Evolutionary conservation across 768 basidiomycete genomes (phyloP), one percentile per base, ranked within the genome.

Genomic region (Royoungia palumana): DNA sequence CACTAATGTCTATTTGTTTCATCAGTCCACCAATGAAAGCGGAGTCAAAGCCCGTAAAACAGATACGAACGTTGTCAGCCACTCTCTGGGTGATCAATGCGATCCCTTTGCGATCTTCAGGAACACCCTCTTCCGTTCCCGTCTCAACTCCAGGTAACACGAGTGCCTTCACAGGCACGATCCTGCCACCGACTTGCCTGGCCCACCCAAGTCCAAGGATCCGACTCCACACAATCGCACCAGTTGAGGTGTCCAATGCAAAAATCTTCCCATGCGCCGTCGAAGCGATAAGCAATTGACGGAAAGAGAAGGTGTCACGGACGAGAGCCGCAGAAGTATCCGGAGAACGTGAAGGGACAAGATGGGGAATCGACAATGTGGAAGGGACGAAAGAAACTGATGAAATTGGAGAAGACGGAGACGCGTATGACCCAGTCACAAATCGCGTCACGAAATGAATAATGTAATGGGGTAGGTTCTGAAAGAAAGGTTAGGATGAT

Each of bases 251-350:
- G 57, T 96, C 92, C 36, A 97, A 68, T 0, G 83, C 94, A 59
- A 83, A 92, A 0, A 94, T 55, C 59, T 90, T 92, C 2, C 92
- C 91, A 24, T 77, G 72, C 1, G 72, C 56, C 4, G 88, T 91
- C 0, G 83, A 87, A 6, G 73, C 76, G 5, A 95, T 78, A 38
- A 94, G 78, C 24, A 96, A 66, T 62, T 96, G 90, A 32, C 86
- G 77, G 69, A 96, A 91, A 0, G 92, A 93, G 62, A 94, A 95
- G 0, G 83, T 67, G 59, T 94, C 92, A 5, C 89, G 81, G 49
- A 74, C 70, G 1, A 85, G 72, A 14, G 66, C 63, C 20, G 72
- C 64, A 8, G 71, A 59, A 19, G 67, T 56, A 24, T 67, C 51
- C 6, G 73, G 57, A 24, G 66, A 54, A 40, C 62, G 54, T 2